Base-by-base conservation (phyloP, 2,329 filamentous ascomycete species). In the Aspergillus tubingensis region DNA sequence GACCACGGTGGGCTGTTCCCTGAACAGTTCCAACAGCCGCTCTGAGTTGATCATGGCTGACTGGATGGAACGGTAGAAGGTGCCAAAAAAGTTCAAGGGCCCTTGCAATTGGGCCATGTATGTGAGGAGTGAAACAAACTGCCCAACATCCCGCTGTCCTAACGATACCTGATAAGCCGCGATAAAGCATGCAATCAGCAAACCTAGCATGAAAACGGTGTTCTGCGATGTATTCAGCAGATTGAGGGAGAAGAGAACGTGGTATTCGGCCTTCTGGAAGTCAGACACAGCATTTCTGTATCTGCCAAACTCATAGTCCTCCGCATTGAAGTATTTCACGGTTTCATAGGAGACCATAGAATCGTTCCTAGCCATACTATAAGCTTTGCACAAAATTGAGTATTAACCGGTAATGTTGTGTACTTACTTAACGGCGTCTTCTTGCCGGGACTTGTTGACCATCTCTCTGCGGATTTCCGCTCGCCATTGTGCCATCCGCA, bases 341-440 rank as follows among this genome's bases (percentile, higher is more conserved):
- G 91, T 94, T 79, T 99, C 95, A 75, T 98, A 99, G n/a, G 92
- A 96, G 63, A 95, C 92, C 81, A 99, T 95, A 0, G 95, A 98
- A 76, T 99, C 95, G 73, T 97, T 98, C 79, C 83, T 85, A 63
- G 11, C 13, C 19, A 54, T 60, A 27, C 27, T 54, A 43, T 59
- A 36, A 58, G 58, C 39, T 43, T 17, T 49, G 47, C 11, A 8
- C 7, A 48, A 19, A 32, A 11, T 27, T 27, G 10, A 8, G 8
- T 19, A 21, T 4, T 13, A 56, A 38, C 32, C 3, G 25, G 44
- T 49, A 11, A 15, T 8, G 3, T 19, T 38, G 17, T 4, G 21
- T 23, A 80, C 83, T 77, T 74, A 86, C 83, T 98, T 98, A 68
- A 98, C 92, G 6, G 95, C 95, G 76, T 97, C 94, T 77, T 97